A percentile compares a stretch with the other conserved stretches of the same genome.
Conservation (phyloP, 768 basidiomycete species). For the Suillus subaureus region DNA sequence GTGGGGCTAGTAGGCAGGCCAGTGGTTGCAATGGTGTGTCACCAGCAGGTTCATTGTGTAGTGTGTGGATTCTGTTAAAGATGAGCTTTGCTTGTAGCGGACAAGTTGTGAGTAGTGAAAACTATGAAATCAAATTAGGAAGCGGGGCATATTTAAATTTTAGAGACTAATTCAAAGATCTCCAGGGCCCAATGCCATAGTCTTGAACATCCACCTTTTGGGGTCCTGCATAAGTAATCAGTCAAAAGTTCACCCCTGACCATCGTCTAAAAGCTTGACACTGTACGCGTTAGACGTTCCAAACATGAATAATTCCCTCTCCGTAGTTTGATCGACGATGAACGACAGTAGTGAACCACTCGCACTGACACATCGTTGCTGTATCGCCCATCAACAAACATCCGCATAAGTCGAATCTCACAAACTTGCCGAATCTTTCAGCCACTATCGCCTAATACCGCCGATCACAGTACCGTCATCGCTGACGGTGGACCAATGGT, state of each 20-base stretch:
- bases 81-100: neutral
- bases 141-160: neutral
- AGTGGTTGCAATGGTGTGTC: neutral
- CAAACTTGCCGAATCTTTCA: neutral
- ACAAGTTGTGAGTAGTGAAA: neutral
- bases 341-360: neutral
- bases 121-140: neutral
- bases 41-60: too few relatives aligned
- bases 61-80: neutral
- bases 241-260: neutral
- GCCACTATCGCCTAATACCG: neutral
- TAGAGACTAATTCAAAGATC: neutral
- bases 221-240: neutral
- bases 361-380: neutral
- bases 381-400: neutral
- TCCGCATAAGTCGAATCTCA: neutral
- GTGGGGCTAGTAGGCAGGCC: neutral
- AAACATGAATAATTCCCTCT: neutral
- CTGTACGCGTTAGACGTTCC: neutral
- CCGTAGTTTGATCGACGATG: neutral
- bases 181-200: neutral
- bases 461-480: neutral
- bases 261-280: neutral
- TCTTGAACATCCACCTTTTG: neutral
- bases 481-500: neutral